phyloP scores from a whole-genome alignment of 2,329 filamentous ascomycete genomes.

The Pleomassaria siparia region DNA sequence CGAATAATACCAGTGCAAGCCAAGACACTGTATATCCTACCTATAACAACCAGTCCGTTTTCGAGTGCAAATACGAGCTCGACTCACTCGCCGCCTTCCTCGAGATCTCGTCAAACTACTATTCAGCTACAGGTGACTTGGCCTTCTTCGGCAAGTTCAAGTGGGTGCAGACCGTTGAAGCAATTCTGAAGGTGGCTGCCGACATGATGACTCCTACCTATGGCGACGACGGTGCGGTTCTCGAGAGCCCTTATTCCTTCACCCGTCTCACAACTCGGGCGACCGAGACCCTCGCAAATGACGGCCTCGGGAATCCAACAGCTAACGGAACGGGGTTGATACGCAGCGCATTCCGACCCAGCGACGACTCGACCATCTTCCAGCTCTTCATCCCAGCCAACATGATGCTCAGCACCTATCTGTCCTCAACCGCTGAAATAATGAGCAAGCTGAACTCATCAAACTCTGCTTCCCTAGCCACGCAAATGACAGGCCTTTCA shows the following conservation, averaged over 20 bases:
- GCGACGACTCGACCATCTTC: conserved; percentile 54
- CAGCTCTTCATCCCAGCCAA: conserved; percentile 54
- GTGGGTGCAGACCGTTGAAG: conserved; percentile 50
- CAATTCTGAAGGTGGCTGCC: conserved; percentile 48
- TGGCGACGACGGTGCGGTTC: conserved; percentile 47
- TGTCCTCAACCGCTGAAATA: conserved; percentile 56
- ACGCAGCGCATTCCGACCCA: conserved; percentile 53
- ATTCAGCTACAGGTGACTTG: conserved; percentile 50
- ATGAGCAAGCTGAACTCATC: conserved; percentile 50
- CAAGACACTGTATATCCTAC: conserved; percentile 47
- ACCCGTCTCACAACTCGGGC: conserved; percentile 47
- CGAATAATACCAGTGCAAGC: conserved; percentile 42
- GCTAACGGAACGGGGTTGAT: conserved; percentile 52
- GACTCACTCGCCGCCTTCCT: conserved; percentile 56
- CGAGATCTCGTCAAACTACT: conserved; percentile 53
- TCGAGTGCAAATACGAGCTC: conserved; percentile 58
- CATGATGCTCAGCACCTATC: conserved; percentile 73
- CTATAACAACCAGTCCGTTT: conserved; percentile 49
- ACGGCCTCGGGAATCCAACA: conserved; percentile 54
- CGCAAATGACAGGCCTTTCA: conserved; percentile 60
- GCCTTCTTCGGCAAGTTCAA: conserved; percentile 52
- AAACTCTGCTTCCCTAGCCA: conserved; percentile 54
- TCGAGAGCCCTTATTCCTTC: conserved; percentile 50
- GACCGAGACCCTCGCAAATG: conserved; percentile 55
- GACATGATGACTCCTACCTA: conserved; percentile 54